phyloP scores from a whole-genome alignment of 352 stramenopile genomes.

The Globisporangium cylindrosporum region DNA sequence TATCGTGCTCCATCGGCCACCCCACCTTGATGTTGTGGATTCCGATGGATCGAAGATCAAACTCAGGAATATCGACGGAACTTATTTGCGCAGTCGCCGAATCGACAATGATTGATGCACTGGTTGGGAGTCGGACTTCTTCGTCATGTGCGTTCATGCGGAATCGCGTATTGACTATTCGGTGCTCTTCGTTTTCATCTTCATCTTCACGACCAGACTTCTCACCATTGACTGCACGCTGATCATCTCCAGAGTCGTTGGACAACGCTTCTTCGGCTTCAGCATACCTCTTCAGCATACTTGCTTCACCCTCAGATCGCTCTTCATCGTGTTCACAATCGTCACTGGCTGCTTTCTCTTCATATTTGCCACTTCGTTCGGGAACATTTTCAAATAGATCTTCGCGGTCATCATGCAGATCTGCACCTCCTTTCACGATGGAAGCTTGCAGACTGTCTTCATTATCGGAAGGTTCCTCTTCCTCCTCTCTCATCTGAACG shows the following conservation, averaged over 20 bases:
- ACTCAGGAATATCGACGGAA: background rate
- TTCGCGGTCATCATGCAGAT: background rate
- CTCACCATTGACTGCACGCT: background rate
- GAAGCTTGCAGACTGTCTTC: background rate
- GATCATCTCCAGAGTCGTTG: background rate
- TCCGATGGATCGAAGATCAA: slow-evolving; percentile 51
- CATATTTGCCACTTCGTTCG: background rate
- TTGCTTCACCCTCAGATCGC: background rate
- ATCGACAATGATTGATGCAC: background rate
- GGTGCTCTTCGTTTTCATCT: background rate
- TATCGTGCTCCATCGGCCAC: slow-evolving; percentile 25
- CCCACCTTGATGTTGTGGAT: slow-evolving; percentile 46
- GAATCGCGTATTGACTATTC: background rate
- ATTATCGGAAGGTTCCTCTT: background rate
- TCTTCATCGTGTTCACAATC: background rate
- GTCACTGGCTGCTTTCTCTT: background rate
- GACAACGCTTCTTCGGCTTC: background rate
- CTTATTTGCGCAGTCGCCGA: background rate
- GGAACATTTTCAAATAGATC: background rate
- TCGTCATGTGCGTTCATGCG: background rate
- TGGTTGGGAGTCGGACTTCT: background rate
- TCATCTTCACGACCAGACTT: background rate
- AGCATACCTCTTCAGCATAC: background rate
- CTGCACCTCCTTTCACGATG: no score
- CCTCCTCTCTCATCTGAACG: background rate